A percentile compares a stretch with the other conserved stretches of the same genome.
Evolutionary conservation across 75 land plant genomes (phyloP).

Genomic region (Selaginella tamariscina): DNA sequence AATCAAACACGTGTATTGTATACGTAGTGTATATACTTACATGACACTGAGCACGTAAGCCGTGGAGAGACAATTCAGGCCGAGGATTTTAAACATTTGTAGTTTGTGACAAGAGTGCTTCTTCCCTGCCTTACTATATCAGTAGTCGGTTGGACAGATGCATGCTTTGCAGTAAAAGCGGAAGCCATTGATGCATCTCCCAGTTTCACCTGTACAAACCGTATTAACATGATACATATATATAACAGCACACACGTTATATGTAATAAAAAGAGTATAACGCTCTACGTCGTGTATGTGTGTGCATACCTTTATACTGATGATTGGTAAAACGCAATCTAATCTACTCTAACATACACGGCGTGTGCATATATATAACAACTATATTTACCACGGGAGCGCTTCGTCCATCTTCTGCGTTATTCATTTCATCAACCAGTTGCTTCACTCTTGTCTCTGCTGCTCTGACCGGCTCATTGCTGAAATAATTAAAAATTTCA

Average conservation of each 20-base stretch:
- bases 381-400: conserved; percentile 80
- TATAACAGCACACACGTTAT: too few species aligned
- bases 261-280: too few species aligned
- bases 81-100: conserved; percentile 99
- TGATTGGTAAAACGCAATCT: too few species aligned
- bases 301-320: too few species aligned
- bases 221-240: too few species aligned
- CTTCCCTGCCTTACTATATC: conserved; percentile 95
- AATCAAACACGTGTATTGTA: too few species aligned
- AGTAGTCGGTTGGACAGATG: conserved; percentile 82
- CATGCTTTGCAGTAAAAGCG: conserved; percentile 97
- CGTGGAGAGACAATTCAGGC: conserved; percentile 93
- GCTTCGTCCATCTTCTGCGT: conserved; percentile 37
- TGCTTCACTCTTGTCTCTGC: conserved; percentile 64
- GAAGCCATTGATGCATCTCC: conserved; percentile 99
- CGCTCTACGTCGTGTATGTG: too few species aligned
- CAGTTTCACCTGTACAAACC: too few species aligned
- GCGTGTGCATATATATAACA: too few species aligned
- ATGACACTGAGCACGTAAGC: conserved; percentile 98
- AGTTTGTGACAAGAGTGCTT: conserved; percentile 91
- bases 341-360: too few species aligned
- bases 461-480: conserved; percentile 44
- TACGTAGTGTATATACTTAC: too few species aligned
- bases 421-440: conserved; percentile 71
- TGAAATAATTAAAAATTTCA: too few species aligned